Evolutionary conservation across 2,329 filamentous ascomycete genomes (phyloP), one percentile per base, ranked within the genome.

Genomic region (Penicillium sp.): DNA sequence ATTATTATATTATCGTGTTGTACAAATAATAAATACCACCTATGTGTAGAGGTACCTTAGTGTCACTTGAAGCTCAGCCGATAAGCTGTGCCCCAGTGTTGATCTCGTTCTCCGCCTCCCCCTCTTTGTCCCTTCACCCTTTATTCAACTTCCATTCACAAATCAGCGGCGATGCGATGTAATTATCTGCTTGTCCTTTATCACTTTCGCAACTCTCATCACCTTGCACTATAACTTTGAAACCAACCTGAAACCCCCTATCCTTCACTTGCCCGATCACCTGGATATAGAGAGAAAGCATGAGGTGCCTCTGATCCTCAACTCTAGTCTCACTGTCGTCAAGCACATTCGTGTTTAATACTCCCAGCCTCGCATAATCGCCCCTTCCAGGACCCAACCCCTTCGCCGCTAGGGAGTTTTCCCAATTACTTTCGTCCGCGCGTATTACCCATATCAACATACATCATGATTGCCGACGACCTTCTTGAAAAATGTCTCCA

Each of bases 401-500:
- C 43, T 53, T 38, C 45, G 37, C 50, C 48, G 46, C 62, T 50
- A 48, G 47, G 47, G 43, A 53, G 21, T 41, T 59, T 56, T 49
- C 52, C 45, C 53, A 52, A 29, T 54, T 50, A 49, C 35, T 41
- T 21, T 57, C 50, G 21, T 48, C 57, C 38, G 35, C 56, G 54
- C 56, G 48, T 51, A 43, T 27, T 19, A 43, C 56, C 46, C 49
- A 65, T 45, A 50, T 46, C 33, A 49, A 60, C 51, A 60, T 53
- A 60, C 76, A 83, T 62, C 73, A 97, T 97, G 93, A 88, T 96
- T 62, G 90, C 93, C 69, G 93, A 97, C 81, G 87, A 93, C 68
- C 87, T 93, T 56, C 96, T 95, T 80, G 92, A 97, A 69, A 85
- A 94, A 70, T 96, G 92, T 75, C 86, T 95, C 73, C 90, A 91